phyloP scores from a whole-genome alignment of 345 rosid genomes.

The Pistacia atlantica region DNA sequence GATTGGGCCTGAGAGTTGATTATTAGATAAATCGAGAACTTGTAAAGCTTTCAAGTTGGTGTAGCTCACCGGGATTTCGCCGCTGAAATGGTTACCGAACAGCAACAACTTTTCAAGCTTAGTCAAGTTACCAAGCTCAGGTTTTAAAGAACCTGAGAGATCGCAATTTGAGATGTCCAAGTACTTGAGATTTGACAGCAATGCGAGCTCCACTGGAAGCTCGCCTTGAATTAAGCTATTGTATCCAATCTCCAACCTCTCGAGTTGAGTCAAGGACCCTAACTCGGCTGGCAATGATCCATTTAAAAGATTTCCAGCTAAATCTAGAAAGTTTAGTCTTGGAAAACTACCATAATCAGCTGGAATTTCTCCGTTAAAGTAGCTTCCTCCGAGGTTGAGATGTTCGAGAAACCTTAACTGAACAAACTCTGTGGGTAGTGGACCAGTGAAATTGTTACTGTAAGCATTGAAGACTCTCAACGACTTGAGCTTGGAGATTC shows the following conservation, averaged over 20 bases:
- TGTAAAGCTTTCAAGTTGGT: slow-evolving; percentile 47
- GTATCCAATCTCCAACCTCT: slow-evolving; percentile 85
- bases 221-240: slow-evolving; percentile 51
- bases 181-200: slow-evolving; percentile 58
- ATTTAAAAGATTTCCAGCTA: slow-evolving; percentile 72
- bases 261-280: slow-evolving; percentile 59
- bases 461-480: slow-evolving; percentile 66
- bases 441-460: slow-evolving; percentile 80
- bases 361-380: slow-evolving; percentile 82
- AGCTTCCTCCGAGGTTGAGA: slow-evolving; percentile 96
- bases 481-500: slow-evolving; percentile 74
- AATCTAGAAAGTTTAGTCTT: slow-evolving; percentile 49
- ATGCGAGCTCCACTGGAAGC: slow-evolving; percentile 59
- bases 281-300: slow-evolving; percentile 68
- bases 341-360: slow-evolving; percentile 55
- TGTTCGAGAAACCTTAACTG: slow-evolving; percentile 61
- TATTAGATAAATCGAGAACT: slow-evolving; percentile 68
- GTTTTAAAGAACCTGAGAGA: slow-evolving; percentile 68
- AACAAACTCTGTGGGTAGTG: slow-evolving; percentile 56
- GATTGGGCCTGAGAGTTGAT: slow-evolving; percentile 67
- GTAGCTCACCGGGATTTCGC: slow-evolving; percentile 74
- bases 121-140: slow-evolving; percentile 61
- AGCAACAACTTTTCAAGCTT: slow-evolving; percentile 59
- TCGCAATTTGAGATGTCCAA: slow-evolving; percentile 63
- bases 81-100: slow-evolving; percentile 53